A percentile compares a stretch with the other conserved stretches of the same genome.
Evolutionary conservation across 2,329 filamentous ascomycete genomes (phyloP).

Genomic region (Lanzia echinophila): DNA sequence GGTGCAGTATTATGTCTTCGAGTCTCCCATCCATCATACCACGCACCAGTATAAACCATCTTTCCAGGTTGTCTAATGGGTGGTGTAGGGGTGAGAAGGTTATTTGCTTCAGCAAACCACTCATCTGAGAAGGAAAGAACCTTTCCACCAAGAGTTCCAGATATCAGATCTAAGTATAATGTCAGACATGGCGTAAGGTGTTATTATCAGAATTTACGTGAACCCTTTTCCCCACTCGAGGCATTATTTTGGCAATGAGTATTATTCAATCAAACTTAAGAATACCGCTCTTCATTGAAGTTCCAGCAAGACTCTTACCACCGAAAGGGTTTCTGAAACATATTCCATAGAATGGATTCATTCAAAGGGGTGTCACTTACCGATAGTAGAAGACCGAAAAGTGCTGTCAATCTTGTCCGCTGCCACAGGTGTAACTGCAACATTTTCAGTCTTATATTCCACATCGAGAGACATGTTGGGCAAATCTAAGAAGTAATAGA

Average conservation of each 20-base stretch:
- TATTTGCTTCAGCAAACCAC: slow-evolving; percentile 61
- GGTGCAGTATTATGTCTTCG: slow-evolving; percentile 56
- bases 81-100: slow-evolving; percentile 56
- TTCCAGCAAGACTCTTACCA: too few species aligned
- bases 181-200: slow-evolving; percentile 8
- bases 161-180: slow-evolving; percentile 48
- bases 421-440: slow-evolving; percentile 43
- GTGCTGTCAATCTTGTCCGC: slow-evolving; percentile 53
- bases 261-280: too few species aligned
- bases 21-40: slow-evolving; percentile 68
- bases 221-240: too few species aligned
- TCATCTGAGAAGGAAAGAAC: slow-evolving; percentile 60
- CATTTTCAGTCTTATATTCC: slow-evolving; percentile 50
- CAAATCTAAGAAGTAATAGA: background rate
- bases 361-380: slow-evolving; percentile 35
- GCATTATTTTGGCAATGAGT: too few species aligned
- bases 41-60: slow-evolving; percentile 63
- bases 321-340: too few species aligned
- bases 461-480: slow-evolving; percentile 32
- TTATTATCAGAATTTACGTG: too few species aligned
- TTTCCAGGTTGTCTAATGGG: slow-evolving; percentile 58
- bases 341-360: too few species aligned
- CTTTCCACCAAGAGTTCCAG: slow-evolving; percentile 54
- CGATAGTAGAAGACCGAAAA: slow-evolving; percentile 55
- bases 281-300: too few species aligned